phyloP scores from a whole-genome alignment of 176 grass and related monocot species.

The Oryza punctata region DNA sequence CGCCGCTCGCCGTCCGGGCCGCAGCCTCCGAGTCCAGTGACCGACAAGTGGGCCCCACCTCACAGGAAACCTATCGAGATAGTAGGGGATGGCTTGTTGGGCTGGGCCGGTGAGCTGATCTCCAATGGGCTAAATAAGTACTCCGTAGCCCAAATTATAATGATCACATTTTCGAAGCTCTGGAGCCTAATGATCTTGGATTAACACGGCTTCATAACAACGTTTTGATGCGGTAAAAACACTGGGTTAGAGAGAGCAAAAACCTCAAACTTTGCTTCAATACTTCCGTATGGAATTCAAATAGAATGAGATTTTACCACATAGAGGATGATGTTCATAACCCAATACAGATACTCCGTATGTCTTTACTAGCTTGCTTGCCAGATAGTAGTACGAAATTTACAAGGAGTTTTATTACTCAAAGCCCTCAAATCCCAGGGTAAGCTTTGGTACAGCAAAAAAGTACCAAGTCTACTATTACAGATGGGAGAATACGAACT shows the following conservation, averaged over 20 bases:
- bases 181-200: no score
- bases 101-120: neutral
- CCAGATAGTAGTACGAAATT: neutral
- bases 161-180: neutral
- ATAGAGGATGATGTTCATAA: neutral
- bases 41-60: neutral
- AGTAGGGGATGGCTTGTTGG: neutral
- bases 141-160: neutral
- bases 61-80: neutral
- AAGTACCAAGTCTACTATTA: neutral
- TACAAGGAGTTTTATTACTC: neutral
- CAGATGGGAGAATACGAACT: neutral
- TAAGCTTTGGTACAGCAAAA: neutral
- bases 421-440: neutral
- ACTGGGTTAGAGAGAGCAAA: neutral
- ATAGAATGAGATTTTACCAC: neutral
- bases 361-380: neutral
- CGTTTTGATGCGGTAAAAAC: no score
- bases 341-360: neutral
- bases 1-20: neutral
- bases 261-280: neutral
- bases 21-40: neutral
- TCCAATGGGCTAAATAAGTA: no score
- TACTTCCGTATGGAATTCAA: neutral
- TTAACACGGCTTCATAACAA: neutral